Evolutionary conservation across 495 filamentous ascomycete species (phyloP), one percentile per base, ranked within the genome.

Genomic region (Daldinia caldariorum): DNA sequence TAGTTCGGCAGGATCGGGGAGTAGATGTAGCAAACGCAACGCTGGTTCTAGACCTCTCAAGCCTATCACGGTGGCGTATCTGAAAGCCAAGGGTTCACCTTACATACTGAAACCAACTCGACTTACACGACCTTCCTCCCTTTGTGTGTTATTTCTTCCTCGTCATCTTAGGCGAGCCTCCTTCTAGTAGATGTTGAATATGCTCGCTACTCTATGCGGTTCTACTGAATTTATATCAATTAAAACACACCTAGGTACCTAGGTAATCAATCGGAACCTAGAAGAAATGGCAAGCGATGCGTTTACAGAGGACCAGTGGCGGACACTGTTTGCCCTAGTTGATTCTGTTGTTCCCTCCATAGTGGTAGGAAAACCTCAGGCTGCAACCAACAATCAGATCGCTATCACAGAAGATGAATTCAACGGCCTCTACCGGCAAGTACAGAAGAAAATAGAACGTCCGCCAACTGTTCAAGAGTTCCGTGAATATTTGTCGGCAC

Each of bases 231-330:
- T 9, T 5, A 22, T 8, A 0, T 45, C 10, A 9, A 45, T 6
- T 20, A 2, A 22, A 47, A 8, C 10, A 47, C n/a, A n/a, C n/a
- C n/a, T n/a, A n/a, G n/a, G n/a, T n/a, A n/a, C n/a, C n/a, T n/a
- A n/a, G n/a, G n/a, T 47, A 47, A 4, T 4, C 0, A 47, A 47
- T 47, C 43, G 9, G 9, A 47, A 35, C 0, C 5, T 6, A 47
- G 20, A 47, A 47, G 20, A 12, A 6, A 53, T 32, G 22, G 6
- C 58, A 38, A 38, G 29, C 14, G 18, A 6, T 63, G 41, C 66
- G 75, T 14, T 70, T 58, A 49, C 56, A 3, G 66, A 63, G 8
- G 6, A 58, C 3, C 67, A 70, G 13, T 70, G 67, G 61, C 45
- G 45, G 12, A 54, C 32, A 6, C 32, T 70, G 10, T 37, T 70